Base-by-base conservation (phyloP, 2,329 filamentous ascomycete genomes). In the Lachnellula arida region DNA sequence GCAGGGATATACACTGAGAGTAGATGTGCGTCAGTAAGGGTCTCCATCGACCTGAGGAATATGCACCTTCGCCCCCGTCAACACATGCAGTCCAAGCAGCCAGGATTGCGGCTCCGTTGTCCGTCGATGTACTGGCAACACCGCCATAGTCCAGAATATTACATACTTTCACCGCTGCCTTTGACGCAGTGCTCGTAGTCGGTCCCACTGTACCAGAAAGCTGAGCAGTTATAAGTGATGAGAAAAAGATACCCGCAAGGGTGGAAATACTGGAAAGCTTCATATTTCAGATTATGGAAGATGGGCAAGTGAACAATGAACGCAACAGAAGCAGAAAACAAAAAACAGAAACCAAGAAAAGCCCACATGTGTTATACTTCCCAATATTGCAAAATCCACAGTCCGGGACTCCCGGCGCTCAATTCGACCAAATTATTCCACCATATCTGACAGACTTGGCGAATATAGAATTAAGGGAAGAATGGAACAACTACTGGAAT, bases 91-190 rank as follows among this genome's bases (percentile, higher is more conserved):
- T 70, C 58, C 74, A 78, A 1, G 77, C 77, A 32, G 68, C 65
- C 1, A 68, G 67, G 19, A 79, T 69, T 9, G 76, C 71, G 12
- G 72, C 67, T 3, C 75, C 74, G 46, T 78, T 66, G 60, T 79
- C 76, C 1, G 74, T 76, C 11, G 70, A 67, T 51, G 73, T 73
- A 59, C 76, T 74, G 2, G 75, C 75, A 23, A 70, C 71, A n/a
- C 70, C 77, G 9, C 77, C 76, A 60, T 78, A 78, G 46, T 72
- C 61, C 46, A 75, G 69, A 44, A 79, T 75, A 63, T 75, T 74
- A 66, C 76, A 79, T 8, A 72, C 49, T 54, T 65, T 64, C 6
- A n/a, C 55, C 7, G 60, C 58, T 9, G 53, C 57, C 40, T 68
- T 68, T 2, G 53, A n/a, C n/a, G 60, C 62, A 3, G 58, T 61